These are phyloP conservation scores for Euptelea pleiosperma DNA, from an alignment of 164 flowering plant species.

Conservation along the genomic window DNA sequence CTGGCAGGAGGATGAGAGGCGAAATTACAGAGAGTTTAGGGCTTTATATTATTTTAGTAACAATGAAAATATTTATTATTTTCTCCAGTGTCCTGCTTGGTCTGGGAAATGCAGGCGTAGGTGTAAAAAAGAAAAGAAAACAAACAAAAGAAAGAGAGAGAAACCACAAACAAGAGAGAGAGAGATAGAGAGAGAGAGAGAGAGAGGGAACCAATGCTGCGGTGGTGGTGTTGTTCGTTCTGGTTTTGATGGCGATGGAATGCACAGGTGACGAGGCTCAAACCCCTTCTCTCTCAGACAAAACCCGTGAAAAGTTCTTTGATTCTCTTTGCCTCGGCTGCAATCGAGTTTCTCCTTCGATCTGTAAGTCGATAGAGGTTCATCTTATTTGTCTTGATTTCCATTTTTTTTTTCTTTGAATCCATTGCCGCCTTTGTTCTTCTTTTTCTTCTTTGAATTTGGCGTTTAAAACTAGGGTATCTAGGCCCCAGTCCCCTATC, in stretches of 20 bases:
- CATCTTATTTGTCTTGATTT: not conserved
- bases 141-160: not conserved
- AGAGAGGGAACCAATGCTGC: not conserved
- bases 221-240: not conserved
- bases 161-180: too few relatives aligned
- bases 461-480: constrained; percentile 13
- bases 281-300: not conserved
- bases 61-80: too few relatives aligned
- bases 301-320: not conserved
- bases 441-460: too few relatives aligned
- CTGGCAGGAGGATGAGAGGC: too few relatives aligned
- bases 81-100: too few relatives aligned
- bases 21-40: too few relatives aligned
- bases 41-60: too few relatives aligned
- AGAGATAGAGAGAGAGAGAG: not conserved
- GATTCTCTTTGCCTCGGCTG: not conserved
- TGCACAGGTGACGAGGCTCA: not conserved
- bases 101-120: not conserved
- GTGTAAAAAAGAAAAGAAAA: not conserved
- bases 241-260: constrained; percentile 11
- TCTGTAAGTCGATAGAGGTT: constrained; percentile 7
- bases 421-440: not conserved
- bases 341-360: not conserved
- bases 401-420: not conserved
- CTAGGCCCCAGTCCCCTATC: not conserved